phyloP scores from a whole-genome alignment of 768 basidiomycete species.

The Multifurca ochricompacta region DNA sequence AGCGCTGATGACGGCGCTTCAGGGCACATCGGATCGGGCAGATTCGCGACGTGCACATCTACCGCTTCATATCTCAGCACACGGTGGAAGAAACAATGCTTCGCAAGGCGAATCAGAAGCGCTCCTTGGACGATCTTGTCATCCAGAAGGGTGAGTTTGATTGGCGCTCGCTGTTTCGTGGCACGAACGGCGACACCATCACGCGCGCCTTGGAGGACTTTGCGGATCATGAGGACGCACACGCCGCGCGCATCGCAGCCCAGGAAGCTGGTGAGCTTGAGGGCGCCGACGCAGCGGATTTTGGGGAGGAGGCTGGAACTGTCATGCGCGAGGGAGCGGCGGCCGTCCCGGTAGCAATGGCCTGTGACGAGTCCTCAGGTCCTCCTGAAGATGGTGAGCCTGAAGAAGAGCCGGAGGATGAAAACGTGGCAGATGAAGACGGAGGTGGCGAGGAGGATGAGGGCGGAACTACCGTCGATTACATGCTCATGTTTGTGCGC shows the following conservation, averaged over 20 bases:
- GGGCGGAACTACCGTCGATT: conserved; percentile 73
- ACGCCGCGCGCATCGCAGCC: conserved; percentile 71
- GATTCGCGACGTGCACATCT: conserved; percentile 93
- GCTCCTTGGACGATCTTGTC: conserved; percentile 81
- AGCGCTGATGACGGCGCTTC: conserved; percentile 8
- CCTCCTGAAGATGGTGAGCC: conserved; percentile 9
- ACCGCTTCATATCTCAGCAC: conserved; percentile 82
- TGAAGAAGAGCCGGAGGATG: conserved; percentile 16
- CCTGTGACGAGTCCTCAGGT: background rate
- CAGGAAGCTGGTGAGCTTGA: conserved; percentile 63
- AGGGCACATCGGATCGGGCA: conserved; percentile 99
- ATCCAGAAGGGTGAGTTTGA: conserved; percentile 94
- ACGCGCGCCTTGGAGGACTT: conserved; percentile 74
- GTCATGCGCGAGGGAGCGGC: background rate
- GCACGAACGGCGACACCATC: conserved; percentile 39
- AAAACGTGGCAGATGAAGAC: conserved; percentile 27
- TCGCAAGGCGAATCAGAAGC: conserved; percentile 96
- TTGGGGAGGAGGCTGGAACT: conserved; percentile 39
- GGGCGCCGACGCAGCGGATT: conserved; percentile 76
- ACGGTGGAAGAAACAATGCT: conserved; percentile 97
- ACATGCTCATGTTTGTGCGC: conserved; percentile 67
- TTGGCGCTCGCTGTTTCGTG: conserved; percentile 78
- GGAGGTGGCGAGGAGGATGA: conserved; percentile 38
- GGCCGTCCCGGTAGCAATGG: conserved; percentile 20
- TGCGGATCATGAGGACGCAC: conserved; percentile 83